Percentiles rank a stretch among this genome's conserved stretches.
Evolutionary conservation across 2,329 filamentous ascomycete species (phyloP).

Genomic region (Epichloe sibirici): DNA sequence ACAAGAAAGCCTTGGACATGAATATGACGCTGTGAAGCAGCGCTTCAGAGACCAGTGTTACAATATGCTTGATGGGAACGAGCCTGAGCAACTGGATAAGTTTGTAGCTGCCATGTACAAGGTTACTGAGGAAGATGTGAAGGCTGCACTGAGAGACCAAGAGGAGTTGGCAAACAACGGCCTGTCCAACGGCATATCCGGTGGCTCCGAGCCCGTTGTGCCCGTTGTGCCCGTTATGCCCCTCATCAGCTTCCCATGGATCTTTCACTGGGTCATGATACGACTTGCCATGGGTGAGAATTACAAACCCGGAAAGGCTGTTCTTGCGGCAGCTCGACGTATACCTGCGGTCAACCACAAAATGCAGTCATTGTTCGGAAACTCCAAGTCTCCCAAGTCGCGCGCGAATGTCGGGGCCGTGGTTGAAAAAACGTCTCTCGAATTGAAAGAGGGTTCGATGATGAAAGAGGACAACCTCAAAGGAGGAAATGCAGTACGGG

Average conservation of each 20-base stretch:
- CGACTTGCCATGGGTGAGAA: conserved; percentile 18
- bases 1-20: conserved; percentile 66
- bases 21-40: conserved; percentile 53
- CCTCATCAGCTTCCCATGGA: conserved; percentile 87
- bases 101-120: conserved; percentile 84
- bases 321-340: conserved; percentile 8
- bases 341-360: neutral
- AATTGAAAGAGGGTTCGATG: neutral
- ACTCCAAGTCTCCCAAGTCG: neutral
- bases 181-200: neutral
- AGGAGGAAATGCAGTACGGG: neutral
- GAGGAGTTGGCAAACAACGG: conserved; percentile 22
- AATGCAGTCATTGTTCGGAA: neutral
- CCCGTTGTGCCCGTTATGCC: conserved; percentile 48
- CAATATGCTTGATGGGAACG: conserved; percentile 46
- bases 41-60: conserved; percentile 57
- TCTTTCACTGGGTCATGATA: conserved; percentile 54
- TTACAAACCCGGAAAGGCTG: conserved; percentile 12
- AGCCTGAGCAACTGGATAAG: conserved; percentile 47
- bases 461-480: neutral
- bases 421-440: neutral
- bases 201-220: conserved; percentile 4
- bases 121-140: conserved; percentile 62
- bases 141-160: conserved; percentile 33
- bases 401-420: neutral